Conservation (phyloP, 106 monocot genomes). For the Allium fistulosum region DNA sequence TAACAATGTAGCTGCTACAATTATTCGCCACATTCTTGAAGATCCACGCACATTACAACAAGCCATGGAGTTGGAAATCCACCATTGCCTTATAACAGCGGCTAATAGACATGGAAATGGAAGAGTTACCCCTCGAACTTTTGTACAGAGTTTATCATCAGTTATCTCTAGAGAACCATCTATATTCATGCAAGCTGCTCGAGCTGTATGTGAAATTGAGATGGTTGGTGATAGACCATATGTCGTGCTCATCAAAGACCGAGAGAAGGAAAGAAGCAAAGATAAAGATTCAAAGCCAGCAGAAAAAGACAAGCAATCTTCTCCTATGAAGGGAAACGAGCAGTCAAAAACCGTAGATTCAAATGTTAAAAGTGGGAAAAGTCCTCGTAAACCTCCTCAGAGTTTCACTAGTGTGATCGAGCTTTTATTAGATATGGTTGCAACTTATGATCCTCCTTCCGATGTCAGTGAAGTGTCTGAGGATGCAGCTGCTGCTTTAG, state of each 20-base stretch:
- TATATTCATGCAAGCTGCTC: conserved; percentile 85
- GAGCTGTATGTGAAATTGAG: conserved; percentile 89
- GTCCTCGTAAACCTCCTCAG: conserved; percentile 71
- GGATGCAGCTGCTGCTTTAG: conserved; percentile 21
- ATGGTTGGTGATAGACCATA: conserved; percentile 89
- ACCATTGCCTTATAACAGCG: conserved; percentile 68
- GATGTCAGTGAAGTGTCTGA: conserved; percentile 33
- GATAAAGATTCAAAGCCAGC: conserved; percentile 60
- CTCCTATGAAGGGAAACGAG: conserved; percentile 1
- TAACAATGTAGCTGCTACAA: conserved; percentile 72
- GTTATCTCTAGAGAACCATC: conserved; percentile 79
- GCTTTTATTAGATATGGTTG: conserved; percentile 66
- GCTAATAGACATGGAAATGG: conserved; percentile 77
- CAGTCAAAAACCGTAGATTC: conserved; percentile 47
- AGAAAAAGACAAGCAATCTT: conserved; percentile 59
- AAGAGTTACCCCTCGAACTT: conserved; percentile 73
- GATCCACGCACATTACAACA: conserved; percentile 96
- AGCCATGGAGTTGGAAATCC: conserved; percentile 97
- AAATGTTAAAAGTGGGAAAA: conserved; percentile 55
- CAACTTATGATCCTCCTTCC: conserved; percentile 36
- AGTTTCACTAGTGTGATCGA: conserved; percentile 92
- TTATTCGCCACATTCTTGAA: conserved; percentile 95
- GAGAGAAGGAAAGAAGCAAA: conserved; percentile 82
- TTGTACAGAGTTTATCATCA: conserved; percentile 82
- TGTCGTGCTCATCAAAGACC: conserved; percentile 81